Conservation (phyloP, 345 rosid species). For the Streptanthus diversifolius region DNA sequence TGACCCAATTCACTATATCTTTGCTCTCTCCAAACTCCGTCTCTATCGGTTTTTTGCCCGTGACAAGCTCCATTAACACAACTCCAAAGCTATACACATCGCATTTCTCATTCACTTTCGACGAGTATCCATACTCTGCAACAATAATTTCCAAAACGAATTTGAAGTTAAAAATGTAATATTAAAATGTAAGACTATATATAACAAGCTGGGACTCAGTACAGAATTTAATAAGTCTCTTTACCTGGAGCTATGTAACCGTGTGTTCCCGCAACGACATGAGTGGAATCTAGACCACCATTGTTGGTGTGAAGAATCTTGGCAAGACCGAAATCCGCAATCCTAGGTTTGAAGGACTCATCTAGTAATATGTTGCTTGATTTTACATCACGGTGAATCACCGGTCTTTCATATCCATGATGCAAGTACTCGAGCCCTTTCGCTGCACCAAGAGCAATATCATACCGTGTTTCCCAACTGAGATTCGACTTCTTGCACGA, state of each 20-base stretch:
- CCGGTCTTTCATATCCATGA: conserved; percentile 68
- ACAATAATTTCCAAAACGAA: neutral
- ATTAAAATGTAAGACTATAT: neutral
- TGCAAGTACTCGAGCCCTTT: conserved; percentile 91
- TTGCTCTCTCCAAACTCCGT: conserved; percentile 69
- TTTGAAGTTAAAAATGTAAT: neutral
- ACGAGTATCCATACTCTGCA: conserved; percentile 86
- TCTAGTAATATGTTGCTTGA: conserved; percentile 84
- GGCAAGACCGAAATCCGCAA: conserved; percentile 96
- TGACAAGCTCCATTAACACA: conserved; percentile 85
- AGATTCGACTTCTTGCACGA: conserved; percentile 54
- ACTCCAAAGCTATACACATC: conserved; percentile 97
- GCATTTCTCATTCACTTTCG: conserved; percentile 77
- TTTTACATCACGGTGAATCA: conserved; percentile 83
- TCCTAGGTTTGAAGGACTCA: conserved; percentile 78
- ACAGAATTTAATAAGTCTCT: neutral
- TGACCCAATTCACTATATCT: conserved; percentile 77
- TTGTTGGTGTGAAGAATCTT: conserved; percentile 61
- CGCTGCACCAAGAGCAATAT: conserved; percentile 77
- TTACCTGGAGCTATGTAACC: conserved; percentile 99
- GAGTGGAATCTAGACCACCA: conserved; percentile 57
- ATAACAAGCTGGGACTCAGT: neutral
- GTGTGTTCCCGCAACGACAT: conserved; percentile 75
- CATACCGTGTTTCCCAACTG: conserved; percentile 81
- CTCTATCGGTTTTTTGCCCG: conserved; percentile 78